A percentile compares a stretch with the other conserved stretches of the same genome.
Evolutionary conservation across 23 red algal genomes (phyloP).

Genomic region (Gracilaria gracilis): DNA sequence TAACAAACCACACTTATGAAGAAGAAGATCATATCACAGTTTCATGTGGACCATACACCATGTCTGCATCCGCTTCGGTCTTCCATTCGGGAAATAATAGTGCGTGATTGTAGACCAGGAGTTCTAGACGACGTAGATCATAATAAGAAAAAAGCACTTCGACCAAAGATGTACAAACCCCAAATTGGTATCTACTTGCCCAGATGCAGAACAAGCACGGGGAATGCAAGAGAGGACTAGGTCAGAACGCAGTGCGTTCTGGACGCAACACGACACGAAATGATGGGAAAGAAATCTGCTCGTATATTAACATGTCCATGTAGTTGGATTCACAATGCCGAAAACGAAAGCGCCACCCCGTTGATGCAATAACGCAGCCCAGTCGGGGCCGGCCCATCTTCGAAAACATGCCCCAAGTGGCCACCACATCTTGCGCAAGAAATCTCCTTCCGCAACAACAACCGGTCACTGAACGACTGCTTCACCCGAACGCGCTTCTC

Average conservation of each 20-base stretch:
- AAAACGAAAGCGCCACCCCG: constrained; percentile 75
- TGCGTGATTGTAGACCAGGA: too few relatives aligned
- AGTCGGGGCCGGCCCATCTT: constrained; percentile 86
- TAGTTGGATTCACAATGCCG: not conserved
- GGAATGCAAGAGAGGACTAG: too few relatives aligned
- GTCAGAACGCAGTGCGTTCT: not conserved
- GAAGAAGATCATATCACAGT: too few relatives aligned
- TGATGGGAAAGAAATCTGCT: not conserved
- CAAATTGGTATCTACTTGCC: too few relatives aligned
- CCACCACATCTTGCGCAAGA: constrained; percentile 65
- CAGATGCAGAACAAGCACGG: too few relatives aligned
- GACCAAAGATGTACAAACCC: too few relatives aligned
- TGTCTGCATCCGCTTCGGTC: too few relatives aligned
- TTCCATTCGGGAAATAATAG: too few relatives aligned
- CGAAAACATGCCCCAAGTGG: constrained; percentile 81
- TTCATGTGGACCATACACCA: too few relatives aligned
- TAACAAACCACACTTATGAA: too few relatives aligned
- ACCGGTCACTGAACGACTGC: constrained; percentile 32
- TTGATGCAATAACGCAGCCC: constrained; percentile 93
- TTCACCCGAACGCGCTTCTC: not conserved
- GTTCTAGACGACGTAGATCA: too few relatives aligned
- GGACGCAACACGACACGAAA: not conserved
- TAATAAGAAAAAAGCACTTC: too few relatives aligned
- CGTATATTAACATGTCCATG: not conserved
- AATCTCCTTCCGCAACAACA: constrained; percentile 75